These are phyloP conservation scores for Penicillium brasilianum DNA, from an alignment of 2,329 filamentous ascomycete species.

Conservation along the genomic window DNA sequence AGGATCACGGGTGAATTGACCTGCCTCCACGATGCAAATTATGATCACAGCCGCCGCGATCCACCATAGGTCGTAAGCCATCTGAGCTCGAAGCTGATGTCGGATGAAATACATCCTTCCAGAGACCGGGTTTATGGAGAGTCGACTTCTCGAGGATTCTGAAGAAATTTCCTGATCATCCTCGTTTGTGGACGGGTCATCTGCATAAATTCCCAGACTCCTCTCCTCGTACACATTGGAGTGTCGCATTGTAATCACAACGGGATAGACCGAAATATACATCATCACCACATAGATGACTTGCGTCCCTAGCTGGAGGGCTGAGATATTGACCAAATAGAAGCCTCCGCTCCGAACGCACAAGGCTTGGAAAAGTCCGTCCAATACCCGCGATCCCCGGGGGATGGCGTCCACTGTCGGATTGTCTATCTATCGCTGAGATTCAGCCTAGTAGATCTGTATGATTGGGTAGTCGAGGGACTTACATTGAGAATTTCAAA, in stretches of 20 bases:
- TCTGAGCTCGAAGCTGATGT: conserved; percentile 62
- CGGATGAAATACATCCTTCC: conserved; percentile 47
- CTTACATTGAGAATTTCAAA: conserved; percentile 55
- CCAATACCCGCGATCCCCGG: conserved; percentile 54
- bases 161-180: background rate
- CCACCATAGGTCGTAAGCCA: conserved; percentile 69
- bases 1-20: conserved; percentile 57
- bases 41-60: conserved; percentile 62
- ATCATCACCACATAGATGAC: conserved; percentile 68
- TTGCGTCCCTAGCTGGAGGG: conserved; percentile 37
- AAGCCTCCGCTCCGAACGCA: conserved; percentile 55
- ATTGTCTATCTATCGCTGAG: background rate
- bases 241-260: conserved; percentile 65
- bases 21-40: conserved; percentile 62
- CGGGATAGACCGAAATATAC: conserved; percentile 67
- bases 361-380: conserved; percentile 65
- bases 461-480: too few relatives aligned
- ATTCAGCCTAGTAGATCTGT: background rate
- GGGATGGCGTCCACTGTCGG: conserved; percentile 10
- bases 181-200: conserved; percentile 34
- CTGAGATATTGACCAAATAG: conserved; percentile 56
- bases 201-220: conserved; percentile 61
- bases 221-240: conserved; percentile 67
- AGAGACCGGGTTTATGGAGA: background rate
- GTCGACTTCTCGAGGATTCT: background rate